Base-by-base conservation (phyloP, 345 rosid species). In the Citropsis articulata region DNA sequence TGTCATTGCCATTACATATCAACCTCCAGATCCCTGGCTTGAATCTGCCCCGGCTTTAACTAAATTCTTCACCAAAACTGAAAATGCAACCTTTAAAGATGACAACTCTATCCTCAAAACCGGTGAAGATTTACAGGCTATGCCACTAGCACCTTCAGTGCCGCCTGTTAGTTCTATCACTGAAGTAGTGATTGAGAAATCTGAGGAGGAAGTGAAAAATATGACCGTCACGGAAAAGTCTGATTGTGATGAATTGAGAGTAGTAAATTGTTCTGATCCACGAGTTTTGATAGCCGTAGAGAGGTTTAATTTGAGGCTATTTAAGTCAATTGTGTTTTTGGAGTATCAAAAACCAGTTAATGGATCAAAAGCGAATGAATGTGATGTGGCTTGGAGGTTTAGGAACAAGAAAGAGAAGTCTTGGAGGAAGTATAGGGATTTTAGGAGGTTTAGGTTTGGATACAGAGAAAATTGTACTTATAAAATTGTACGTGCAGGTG, bases 21-120 rank as follows among this genome's bases (percentile, higher is more conserved):
- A 94, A 79, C 99, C 99, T 5, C 97, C 95, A 75, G 97, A 94
- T 89, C 97, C 98, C 82, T 94, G 97, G 97, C 93, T 96, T 40
- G 91, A 96, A 74, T 91, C 98, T 8, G 97, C 98, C 76, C 97
- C 97, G 0, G 93, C 92, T 18, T 79, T 96, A 13, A 89, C 97
- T 24, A 90, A 86, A 66, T 90, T 96, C 82, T 87, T 94, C 77
- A 89, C 99, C 14, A 80, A 77, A 71, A 85, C 79, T 59, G 91
- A 91, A 73, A 92, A 94, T 73, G 97, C 97, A 71, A 92, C 98
- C 78, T 94, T 96, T 80, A 88, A 89, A 78, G 87, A 75, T 73
- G 99, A 96, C 80, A 81, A 83, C 28, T 90, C 98, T 0, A 76
- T 90, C 14, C 84, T 92, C 81, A 89, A 85, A 68, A 94, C 98